These are phyloP conservation scores for Mucor mucedo DNA, from an alignment of 371 early-diverging fungal species.

Conservation along the genomic window DNA sequence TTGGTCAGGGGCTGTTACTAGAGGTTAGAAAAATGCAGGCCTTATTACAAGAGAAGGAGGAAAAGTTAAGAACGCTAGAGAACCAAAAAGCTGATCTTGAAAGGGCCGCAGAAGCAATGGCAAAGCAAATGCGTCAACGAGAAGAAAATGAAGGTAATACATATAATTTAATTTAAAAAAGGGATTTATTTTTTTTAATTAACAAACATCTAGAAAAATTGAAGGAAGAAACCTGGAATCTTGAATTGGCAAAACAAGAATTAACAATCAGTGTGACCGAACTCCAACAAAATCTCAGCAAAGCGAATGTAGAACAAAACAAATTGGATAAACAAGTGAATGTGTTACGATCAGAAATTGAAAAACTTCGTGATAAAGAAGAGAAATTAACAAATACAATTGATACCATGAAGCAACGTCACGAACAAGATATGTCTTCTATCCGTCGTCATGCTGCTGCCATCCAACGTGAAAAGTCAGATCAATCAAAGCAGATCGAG, in stretches of 20 bases:
- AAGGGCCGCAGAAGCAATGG: constrained; percentile 66
- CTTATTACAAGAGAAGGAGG: constrained; percentile 65
- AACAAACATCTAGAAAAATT: constrained; percentile 41
- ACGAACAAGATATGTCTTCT: constrained; percentile 69
- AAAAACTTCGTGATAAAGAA: constrained; percentile 69
- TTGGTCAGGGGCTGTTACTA: constrained; percentile 59
- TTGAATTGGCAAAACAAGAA: constrained; percentile 65
- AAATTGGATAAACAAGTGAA: constrained; percentile 61
- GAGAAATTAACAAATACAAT: constrained; percentile 61
- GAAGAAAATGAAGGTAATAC: constrained; percentile 67
- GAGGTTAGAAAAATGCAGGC: constrained; percentile 62
- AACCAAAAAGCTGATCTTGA: constrained; percentile 69
- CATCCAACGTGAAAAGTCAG: constrained; percentile 72
- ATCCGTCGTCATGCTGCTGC: constrained; percentile 64
- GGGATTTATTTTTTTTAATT: neutral
- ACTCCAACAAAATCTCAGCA: constrained; percentile 59
- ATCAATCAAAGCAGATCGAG: constrained; percentile 62
- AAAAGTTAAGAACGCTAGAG: constrained; percentile 65
- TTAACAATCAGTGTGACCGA: constrained; percentile 58
- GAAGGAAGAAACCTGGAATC: constrained; percentile 68
- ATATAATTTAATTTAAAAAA: neutral
- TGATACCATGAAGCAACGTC: constrained; percentile 59
- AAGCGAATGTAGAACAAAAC: constrained; percentile 61
- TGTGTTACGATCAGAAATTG: constrained; percentile 61
- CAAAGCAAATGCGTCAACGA: constrained; percentile 61